phyloP scores from a whole-genome alignment of 768 basidiomycete species.

The Serpula lacrymans region DNA sequence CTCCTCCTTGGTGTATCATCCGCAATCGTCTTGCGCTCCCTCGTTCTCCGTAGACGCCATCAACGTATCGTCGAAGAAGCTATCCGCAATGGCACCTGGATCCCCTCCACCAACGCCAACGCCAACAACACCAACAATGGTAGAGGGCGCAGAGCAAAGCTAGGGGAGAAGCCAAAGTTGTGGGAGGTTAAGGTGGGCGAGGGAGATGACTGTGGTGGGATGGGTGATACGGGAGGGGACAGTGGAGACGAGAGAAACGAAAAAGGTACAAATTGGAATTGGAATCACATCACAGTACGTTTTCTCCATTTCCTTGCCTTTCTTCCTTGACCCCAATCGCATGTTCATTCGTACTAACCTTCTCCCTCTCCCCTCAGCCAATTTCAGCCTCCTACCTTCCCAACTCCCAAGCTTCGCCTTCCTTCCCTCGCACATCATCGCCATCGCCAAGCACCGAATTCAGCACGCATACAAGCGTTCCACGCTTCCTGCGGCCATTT shows the following conservation, averaged over 20 bases:
- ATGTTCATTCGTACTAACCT: background rate
- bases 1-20: constrained; percentile 65
- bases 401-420: constrained; percentile 17
- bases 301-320: background rate
- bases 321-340: background rate
- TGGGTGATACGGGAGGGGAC: constrained; percentile 6
- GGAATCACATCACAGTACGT: constrained; percentile 27
- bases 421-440: constrained; percentile 13
- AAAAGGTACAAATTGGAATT: constrained; percentile 16
- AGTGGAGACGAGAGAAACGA: constrained; percentile 10
- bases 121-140: constrained; percentile 10
- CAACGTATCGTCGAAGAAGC: constrained; percentile 58
- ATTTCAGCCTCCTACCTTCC: constrained; percentile 14
- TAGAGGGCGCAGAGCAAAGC: constrained; percentile 20
- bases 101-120: constrained; percentile 31
- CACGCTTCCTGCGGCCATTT: constrained; percentile 18
- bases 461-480: constrained; percentile 3
- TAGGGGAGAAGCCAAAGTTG: constrained; percentile 28
- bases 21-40: constrained; percentile 62
- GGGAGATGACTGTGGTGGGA: background rate
- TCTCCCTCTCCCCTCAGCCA: constrained; percentile 15
- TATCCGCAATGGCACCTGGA: constrained; percentile 61
- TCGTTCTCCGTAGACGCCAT: constrained; percentile 60
- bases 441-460: constrained; percentile 2
- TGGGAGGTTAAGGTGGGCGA: constrained; percentile 25